These are phyloP conservation scores for Cystobasidiaceae sp. DNA, from an alignment of 1,284 basidiomycete genomes.

Conservation along the genomic window DNA sequence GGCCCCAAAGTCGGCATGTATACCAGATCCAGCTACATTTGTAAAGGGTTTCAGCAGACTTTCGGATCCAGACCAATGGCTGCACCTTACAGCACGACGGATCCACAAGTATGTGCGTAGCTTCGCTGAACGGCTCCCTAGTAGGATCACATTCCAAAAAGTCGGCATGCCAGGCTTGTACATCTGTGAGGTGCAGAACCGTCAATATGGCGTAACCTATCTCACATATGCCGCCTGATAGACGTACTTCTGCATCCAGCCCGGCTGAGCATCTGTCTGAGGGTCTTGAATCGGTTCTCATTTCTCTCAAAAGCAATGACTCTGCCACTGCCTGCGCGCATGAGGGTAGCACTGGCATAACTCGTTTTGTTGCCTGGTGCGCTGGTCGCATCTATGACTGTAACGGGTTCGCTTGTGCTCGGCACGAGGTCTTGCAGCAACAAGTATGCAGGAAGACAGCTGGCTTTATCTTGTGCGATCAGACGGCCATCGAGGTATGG, in stretches of 20 bases:
- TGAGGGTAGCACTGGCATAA: conserved; percentile 69
- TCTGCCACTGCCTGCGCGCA: conserved; percentile 64
- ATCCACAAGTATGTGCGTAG: conserved; percentile 82
- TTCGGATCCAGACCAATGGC: not conserved
- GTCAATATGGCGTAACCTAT: not conserved
- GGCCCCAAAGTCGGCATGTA: conserved; percentile 43
- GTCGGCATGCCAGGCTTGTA: conserved; percentile 64
- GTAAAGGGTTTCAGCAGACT: not conserved
- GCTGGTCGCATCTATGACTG: conserved; percentile 87
- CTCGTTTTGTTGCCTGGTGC: conserved; percentile 98
- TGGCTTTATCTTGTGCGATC: conserved; percentile 95
- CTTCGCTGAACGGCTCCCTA: conserved; percentile 58
- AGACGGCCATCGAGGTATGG: conserved; percentile 69
- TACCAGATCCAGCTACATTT: conserved; percentile 43
- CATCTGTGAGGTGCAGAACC: conserved; percentile 50
- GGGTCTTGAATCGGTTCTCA: conserved; percentile 67
- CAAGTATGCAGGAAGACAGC: conserved; percentile 87
- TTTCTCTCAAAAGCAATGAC: conserved; percentile 86
- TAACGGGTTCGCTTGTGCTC: not conserved
- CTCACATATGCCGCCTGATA: not conserved
- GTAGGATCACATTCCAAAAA: conserved; percentile 69
- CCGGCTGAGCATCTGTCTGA: conserved; percentile 72
- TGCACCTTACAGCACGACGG: conserved; percentile 62
- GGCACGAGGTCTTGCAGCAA: conserved; percentile 54
- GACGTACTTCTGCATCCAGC: conserved; percentile 62